Conservation (phyloP, 2,329 filamentous ascomycete species). For the Cladosporium sp. region DNA sequence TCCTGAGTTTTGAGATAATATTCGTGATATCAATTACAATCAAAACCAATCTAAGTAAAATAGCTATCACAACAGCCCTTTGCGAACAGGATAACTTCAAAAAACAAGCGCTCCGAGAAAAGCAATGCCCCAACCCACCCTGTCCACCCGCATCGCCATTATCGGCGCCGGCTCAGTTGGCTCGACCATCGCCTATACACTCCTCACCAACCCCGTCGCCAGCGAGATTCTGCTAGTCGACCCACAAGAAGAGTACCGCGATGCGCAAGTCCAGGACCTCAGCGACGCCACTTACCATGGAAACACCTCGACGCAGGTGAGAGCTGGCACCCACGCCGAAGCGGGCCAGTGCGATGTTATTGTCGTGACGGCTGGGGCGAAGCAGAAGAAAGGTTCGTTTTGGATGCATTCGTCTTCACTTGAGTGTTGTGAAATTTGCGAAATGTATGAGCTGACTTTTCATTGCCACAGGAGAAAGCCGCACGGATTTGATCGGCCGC, state of each 20-base stretch:
- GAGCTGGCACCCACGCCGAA: constrained; percentile 43
- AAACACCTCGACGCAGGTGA: constrained; percentile 40
- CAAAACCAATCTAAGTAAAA: not conserved
- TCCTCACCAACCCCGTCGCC: constrained; percentile 47
- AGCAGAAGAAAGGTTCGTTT: constrained; percentile 36
- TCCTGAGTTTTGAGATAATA: too few species aligned
- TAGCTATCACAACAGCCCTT: too few species aligned
- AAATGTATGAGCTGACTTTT: too few species aligned
- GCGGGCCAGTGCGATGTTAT: constrained; percentile 52
- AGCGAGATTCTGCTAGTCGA: constrained; percentile 52
- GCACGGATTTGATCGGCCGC: constrained; percentile 43
- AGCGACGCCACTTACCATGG: constrained; percentile 46
- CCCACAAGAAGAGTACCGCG: constrained; percentile 41
- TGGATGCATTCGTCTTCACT: too few species aligned
- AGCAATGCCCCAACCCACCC: not conserved
- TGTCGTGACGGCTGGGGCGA: constrained; percentile 52
- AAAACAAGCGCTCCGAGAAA: not conserved
- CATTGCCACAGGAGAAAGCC: constrained; percentile 37
- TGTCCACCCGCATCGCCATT: constrained; percentile 43
- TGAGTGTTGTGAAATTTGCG: too few species aligned
- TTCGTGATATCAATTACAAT: too few species aligned
- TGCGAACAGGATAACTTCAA: not conserved
- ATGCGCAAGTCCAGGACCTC: constrained; percentile 50
- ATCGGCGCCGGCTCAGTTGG: constrained; percentile 50
- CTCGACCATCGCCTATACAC: constrained; percentile 47